Base-by-base conservation (phyloP, 306 rosid species). In the Echinosophora koreensis region DNA sequence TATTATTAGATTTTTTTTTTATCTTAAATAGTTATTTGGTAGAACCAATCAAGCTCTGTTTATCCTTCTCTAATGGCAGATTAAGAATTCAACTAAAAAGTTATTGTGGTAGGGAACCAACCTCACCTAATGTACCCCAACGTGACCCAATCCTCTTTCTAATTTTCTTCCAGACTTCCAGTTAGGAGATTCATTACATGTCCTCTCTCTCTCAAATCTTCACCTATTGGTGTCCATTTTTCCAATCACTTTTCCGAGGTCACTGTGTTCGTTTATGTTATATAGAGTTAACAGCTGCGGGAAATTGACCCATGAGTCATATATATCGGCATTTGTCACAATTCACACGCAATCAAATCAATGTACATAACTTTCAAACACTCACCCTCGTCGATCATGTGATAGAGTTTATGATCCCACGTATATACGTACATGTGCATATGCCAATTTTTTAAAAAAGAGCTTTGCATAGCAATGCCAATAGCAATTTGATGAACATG, bases 81-180 rank as follows among this genome's bases (percentile, higher is more conserved):
- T 35, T 63, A 71, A 63, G 47, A 64, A 80, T 34, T 55, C 22
- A 14, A 41, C 11, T 39, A 9, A 73, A 60, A 78, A 47, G 17
- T 12, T 8, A 8, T 51, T 12, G 56, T 61, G 75, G 66, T 62
- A 60, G 75, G 68, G 70, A 73, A 77, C 74, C 66, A 54, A 73
- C 70, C 68, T 46, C 12, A 85, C 83, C 88, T 35, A 85, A 67
- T 15, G 22, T 22, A 22, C 22, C 22, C 22, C 22, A 22, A 22
- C 22, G 22, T 22, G 22, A 22, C 22, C 22, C 22, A 22, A 22
- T 22, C 1, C 22, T 22, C 22, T 22, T 22, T 22, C 22, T 22
- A 22, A 22, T 22, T 22, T 22, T 22, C 22, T 22, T 22, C 22
- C 22, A 22, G 22, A 22, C 22, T 22, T 22, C 22, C 22, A 22